Conservation (phyloP, 768 basidiomycete species). For the Collybia sordida region DNA sequence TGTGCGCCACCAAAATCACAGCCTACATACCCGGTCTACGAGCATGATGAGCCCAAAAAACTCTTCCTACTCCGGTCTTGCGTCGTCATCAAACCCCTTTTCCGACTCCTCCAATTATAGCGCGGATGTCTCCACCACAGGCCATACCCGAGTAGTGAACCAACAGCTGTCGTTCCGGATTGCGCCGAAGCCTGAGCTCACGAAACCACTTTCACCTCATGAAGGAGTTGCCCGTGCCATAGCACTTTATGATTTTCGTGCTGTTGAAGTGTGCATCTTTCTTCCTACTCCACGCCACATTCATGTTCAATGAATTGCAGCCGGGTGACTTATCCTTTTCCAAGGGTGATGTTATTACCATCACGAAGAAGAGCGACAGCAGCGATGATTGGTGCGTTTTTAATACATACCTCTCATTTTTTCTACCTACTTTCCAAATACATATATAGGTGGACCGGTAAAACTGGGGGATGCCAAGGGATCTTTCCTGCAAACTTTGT, state of each 20-base stretch:
- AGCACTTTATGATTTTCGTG: conserved; percentile 71
- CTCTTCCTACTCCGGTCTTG: not conserved
- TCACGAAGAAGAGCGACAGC: conserved; percentile 69
- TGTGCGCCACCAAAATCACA: not conserved
- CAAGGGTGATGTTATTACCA: conserved; percentile 72
- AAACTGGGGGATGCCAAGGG: conserved; percentile 54
- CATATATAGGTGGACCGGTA: conserved; percentile 73
- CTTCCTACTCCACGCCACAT: not conserved
- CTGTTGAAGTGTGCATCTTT: conserved; percentile 55
- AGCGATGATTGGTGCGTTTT: conserved; percentile 68
- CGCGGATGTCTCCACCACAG: not conserved
- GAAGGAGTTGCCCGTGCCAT: conserved; percentile 74
- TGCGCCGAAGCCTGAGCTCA: conserved; percentile 49
- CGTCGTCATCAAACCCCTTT: not conserved
- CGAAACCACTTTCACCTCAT: conserved; percentile 43
- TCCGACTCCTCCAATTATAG: not conserved
- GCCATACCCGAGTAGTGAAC: too few species aligned
- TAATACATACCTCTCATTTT: not conserved
- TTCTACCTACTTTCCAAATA: not conserved
- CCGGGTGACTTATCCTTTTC: conserved; percentile 72
- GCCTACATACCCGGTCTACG: not conserved
- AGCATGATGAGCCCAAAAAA: not conserved
- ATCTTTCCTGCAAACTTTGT: conserved; percentile 86
- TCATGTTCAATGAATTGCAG: conserved; percentile 32
- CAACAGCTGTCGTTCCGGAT: conserved; percentile 26